Percentiles rank a stretch among this genome's conserved stretches.
Conservation (phyloP, 768 basidiomycete species). For the Galerina marginata region DNA sequence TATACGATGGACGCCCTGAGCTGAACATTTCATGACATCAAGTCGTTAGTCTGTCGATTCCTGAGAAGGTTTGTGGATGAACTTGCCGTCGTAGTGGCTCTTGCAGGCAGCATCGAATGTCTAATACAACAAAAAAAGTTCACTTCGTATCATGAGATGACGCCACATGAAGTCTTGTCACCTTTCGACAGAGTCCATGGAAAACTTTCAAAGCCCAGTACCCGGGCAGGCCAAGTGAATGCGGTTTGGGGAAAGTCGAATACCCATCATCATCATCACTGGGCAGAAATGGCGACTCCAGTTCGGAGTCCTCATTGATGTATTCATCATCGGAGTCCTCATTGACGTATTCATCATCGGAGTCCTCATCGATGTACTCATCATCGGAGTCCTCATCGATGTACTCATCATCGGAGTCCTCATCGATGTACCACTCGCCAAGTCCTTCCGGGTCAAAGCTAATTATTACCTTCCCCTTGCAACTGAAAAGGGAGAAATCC, state of each 20-base stretch:
- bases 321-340: no score
- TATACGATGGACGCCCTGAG: not conserved
- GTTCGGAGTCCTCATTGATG: no score
- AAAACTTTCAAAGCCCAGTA: not conserved
- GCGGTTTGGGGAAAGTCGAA: no score
- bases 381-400: no score
- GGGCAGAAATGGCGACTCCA: not conserved
- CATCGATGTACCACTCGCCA: no score
- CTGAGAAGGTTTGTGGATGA: no score
- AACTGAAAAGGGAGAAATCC: slow-evolving; percentile 12
- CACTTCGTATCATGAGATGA: not conserved
- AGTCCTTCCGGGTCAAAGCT: slow-evolving; percentile 5
- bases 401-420: no score
- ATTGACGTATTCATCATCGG: no score
- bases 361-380: no score
- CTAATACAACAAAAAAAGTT: not conserved
- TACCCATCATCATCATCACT: no score
- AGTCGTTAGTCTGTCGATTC: no score
- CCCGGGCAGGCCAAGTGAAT: no score
- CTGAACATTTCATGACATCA: not conserved
- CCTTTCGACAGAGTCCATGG: slow-evolving; percentile 8
- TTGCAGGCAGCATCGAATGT: slow-evolving; percentile 9
- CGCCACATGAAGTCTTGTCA: not conserved
- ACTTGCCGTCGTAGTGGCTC: slow-evolving; percentile 8
- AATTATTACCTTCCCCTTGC: slow-evolving; percentile 1